phyloP scores from a whole-genome alignment of 2,329 filamentous ascomycete genomes.

The Aspergillus fischeri region DNA sequence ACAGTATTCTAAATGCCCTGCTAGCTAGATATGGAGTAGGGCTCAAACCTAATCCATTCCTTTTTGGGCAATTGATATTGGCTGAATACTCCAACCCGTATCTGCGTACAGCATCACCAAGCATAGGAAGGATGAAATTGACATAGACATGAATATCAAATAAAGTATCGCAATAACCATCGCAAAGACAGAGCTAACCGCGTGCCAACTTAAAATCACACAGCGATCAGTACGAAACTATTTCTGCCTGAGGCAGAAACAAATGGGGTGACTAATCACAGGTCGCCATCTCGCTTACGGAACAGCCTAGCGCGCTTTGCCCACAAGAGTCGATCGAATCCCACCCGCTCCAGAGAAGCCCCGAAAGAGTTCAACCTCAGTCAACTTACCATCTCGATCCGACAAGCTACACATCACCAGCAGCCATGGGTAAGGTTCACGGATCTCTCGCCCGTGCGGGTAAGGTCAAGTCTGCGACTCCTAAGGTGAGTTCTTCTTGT shows the following conservation, averaged over 20 bases:
- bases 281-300: conserved; percentile 18
- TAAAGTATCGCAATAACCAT: neutral
- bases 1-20: conserved; percentile 1
- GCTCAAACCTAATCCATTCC: conserved; percentile 18
- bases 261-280: neutral
- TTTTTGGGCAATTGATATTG: conserved; percentile 5
- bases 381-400: conserved; percentile 18
- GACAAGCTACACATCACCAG: conserved; percentile 36
- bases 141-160: neutral
- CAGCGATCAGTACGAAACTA: neutral
- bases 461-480: conserved; percentile 88
- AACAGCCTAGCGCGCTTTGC: conserved; percentile 13
- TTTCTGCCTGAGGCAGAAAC: conserved; percentile 13
- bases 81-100: neutral
- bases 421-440: conserved; percentile 89
- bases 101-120: neutral
- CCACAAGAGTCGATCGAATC: conserved; percentile 18
- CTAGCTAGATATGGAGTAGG: conserved; percentile 6
- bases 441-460: conserved; percentile 91
- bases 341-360: conserved; percentile 7
- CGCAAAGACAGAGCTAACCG: neutral
- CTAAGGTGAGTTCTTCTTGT: conserved; percentile 29
- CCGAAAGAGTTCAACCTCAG: conserved; percentile 5
- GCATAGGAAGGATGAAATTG: neutral
- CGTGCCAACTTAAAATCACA: neutral